Conservation (phyloP, 345 rosid genomes). For the Lepidium aucheri region DNA sequence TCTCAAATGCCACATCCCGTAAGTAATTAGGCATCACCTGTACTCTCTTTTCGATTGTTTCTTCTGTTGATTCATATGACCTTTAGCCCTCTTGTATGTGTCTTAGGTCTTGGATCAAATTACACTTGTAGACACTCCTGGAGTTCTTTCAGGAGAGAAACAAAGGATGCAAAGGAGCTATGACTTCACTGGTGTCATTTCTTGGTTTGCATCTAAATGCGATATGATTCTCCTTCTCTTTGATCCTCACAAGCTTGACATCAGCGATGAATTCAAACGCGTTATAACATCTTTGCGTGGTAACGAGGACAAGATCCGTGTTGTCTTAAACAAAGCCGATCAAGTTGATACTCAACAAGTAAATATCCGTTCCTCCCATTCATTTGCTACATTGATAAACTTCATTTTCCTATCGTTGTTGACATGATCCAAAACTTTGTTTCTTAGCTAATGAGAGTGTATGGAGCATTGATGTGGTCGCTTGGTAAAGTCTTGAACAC, state of each 20-base stretch:
- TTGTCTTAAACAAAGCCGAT: constrained; percentile 90
- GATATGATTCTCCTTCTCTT: constrained; percentile 91
- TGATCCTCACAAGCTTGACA: constrained; percentile 93
- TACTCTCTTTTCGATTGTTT: not conserved
- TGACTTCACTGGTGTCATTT: constrained; percentile 84
- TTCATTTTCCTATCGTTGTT: not conserved
- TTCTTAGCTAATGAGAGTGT: constrained; percentile 87
- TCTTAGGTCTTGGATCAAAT: constrained; percentile 79
- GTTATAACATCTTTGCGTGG: constrained; percentile 84
- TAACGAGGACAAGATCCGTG: constrained; percentile 90
- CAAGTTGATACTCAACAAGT: constrained; percentile 96
- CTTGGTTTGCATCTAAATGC: constrained; percentile 97
- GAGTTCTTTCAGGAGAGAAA: constrained; percentile 91
- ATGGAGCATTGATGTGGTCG: constrained; percentile 98
- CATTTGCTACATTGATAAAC: not conserved
- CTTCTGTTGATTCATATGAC: not conserved
- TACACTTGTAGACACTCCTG: constrained; percentile 92
- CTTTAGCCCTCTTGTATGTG: not conserved
- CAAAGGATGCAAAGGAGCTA: constrained; percentile 83
- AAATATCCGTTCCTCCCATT: not conserved
- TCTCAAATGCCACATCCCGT: constrained; percentile 96
- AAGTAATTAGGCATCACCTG: constrained; percentile 16
- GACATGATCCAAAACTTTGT: not conserved
- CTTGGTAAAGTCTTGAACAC: constrained; percentile 90
- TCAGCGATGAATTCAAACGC: constrained; percentile 91